Conservation (phyloP, 345 rosid genomes). For the Hypericum androsaemum region DNA sequence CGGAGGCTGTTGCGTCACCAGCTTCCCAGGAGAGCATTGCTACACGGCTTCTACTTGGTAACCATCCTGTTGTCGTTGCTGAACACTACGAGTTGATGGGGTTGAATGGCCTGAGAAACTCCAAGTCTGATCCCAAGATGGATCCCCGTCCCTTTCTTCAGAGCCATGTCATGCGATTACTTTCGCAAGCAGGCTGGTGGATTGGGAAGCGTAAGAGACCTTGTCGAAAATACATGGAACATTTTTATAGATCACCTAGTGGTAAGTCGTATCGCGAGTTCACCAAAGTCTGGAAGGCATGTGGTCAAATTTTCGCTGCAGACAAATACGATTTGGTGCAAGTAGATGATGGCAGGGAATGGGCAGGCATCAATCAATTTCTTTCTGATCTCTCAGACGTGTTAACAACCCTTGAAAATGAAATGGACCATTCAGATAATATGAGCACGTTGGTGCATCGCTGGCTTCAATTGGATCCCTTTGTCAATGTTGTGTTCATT, state of each 20-base stretch:
- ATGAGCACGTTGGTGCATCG: conserved; percentile 37
- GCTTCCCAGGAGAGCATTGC: conserved; percentile 71
- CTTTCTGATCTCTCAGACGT: conserved; percentile 51
- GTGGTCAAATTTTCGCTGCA: conserved; percentile 42
- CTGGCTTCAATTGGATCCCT: conserved; percentile 83
- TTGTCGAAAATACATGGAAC: conserved; percentile 41
- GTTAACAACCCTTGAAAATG: conserved; percentile 45
- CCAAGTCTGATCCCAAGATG: conserved; percentile 34
- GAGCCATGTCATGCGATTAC: conserved; percentile 36
- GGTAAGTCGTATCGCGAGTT: conserved; percentile 65
- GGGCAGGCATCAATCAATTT: conserved; percentile 60
- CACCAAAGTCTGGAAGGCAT: conserved; percentile 63
- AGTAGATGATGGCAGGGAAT: conserved; percentile 40
- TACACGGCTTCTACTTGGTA: conserved; percentile 28
- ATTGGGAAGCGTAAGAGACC: conserved; percentile 48
- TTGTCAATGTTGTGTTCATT: conserved; percentile 64
- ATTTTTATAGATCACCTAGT: conserved; percentile 53
- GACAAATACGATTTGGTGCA: conserved; percentile 28
- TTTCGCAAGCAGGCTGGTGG: conserved; percentile 55
- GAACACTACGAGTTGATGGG: conserved; percentile 23
- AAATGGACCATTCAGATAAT: conserved; percentile 31
- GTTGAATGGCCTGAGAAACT: conserved; percentile 16
- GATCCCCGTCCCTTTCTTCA: conserved; percentile 76
- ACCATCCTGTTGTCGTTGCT: conserved; percentile 27
- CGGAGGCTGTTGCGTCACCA: conserved; percentile 54